These are phyloP conservation scores for Ashbya aceris DNA, from an alignment of 1,139 yeast species.

Conservation along the genomic window DNA sequence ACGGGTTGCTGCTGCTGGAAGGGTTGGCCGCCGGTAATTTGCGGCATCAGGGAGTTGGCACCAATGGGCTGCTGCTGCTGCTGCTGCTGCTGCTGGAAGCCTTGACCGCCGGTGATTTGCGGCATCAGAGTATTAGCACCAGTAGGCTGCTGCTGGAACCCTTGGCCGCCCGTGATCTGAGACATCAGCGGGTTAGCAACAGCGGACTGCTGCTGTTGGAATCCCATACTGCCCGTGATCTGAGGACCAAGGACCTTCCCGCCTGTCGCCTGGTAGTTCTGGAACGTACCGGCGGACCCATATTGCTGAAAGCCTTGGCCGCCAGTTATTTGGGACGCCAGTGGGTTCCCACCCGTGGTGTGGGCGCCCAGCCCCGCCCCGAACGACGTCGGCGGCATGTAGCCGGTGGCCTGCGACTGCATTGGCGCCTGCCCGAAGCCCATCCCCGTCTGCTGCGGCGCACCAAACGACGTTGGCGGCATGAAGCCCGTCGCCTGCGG, in stretches of 20 bases:
- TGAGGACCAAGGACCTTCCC: too few relatives aligned
- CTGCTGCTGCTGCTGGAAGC: background rate
- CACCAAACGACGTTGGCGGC: too few relatives aligned
- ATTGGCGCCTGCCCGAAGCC: too few relatives aligned
- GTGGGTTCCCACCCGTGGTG: background rate
- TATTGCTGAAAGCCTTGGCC: background rate
- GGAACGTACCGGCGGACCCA: too few relatives aligned
- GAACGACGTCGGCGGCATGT: constrained; percentile 11
- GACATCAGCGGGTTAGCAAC: constrained; percentile 29
- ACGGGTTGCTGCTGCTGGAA: background rate
- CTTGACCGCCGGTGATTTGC: constrained; percentile 16
- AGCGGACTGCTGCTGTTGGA: too few relatives aligned
- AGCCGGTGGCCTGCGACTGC: constrained; percentile 19
- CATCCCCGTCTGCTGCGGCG: too few relatives aligned
- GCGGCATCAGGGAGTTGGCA: constrained; percentile 29
- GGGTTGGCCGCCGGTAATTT: constrained; percentile 15
- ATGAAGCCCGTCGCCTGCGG: constrained; percentile 28
- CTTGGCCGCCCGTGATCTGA: constrained; percentile 16
- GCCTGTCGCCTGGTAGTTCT: too few relatives aligned
- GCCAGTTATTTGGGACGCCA: constrained; percentile 23
- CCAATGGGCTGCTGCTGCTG: background rate
- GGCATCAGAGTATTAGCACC: constrained; percentile 29
- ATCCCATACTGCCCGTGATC: too few relatives aligned
- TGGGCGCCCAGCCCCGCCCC: background rate
- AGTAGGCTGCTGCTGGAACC: background rate